Conservation (phyloP, 2,329 filamentous ascomycete genomes). For the Phyllosticta citriasiana region DNA sequence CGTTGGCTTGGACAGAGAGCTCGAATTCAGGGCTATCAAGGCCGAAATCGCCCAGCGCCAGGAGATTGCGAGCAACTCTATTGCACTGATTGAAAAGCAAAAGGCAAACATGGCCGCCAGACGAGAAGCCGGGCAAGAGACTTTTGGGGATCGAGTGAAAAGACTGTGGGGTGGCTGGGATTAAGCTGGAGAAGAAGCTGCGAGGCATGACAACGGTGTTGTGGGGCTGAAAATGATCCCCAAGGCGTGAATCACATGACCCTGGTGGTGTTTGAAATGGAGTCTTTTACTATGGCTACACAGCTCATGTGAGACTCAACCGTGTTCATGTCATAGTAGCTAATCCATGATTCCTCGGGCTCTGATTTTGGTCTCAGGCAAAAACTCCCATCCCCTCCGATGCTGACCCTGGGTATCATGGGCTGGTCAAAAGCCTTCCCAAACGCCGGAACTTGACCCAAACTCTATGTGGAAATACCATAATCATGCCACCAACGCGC, state of each 20-base stretch:
- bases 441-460: background rate
- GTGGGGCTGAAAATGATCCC: background rate
- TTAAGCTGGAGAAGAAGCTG: background rate
- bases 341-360: background rate
- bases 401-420: background rate
- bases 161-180: constrained; percentile 9
- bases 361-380: background rate
- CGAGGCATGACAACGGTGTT: background rate
- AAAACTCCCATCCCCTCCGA: background rate
- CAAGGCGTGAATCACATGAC: too few species aligned
- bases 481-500: constrained; percentile 14
- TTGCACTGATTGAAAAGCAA: constrained; percentile 14
- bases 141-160: constrained; percentile 29
- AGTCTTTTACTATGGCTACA: too few species aligned
- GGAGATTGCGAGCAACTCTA: constrained; percentile 23
- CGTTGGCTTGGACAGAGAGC: constrained; percentile 21
- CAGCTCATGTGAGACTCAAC: too few species aligned
- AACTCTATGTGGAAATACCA: background rate
- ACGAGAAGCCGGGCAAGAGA: constrained; percentile 22
- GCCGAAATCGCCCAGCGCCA: constrained; percentile 21
- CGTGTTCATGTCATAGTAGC: too few species aligned
- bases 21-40: constrained; percentile 24
- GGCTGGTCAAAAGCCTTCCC: background rate
- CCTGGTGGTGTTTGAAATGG: too few species aligned
- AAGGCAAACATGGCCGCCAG: constrained; percentile 11